Evolutionary conservation across 106 monocot species (phyloP).

Genomic region (Apostasia shenzhenica): DNA sequence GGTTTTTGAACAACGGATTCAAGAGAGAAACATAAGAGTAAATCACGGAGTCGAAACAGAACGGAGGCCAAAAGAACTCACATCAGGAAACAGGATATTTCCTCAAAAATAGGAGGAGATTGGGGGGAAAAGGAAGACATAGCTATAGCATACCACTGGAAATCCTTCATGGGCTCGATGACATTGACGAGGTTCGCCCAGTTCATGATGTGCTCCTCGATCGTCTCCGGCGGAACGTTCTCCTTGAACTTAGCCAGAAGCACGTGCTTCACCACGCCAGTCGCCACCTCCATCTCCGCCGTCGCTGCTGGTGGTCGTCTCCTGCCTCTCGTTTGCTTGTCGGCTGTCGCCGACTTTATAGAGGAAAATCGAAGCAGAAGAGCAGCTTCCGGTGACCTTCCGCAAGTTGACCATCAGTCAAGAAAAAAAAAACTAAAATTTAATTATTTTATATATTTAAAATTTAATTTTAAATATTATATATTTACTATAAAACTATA

Average conservation of each 20-base stretch:
- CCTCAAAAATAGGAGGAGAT: neutral
- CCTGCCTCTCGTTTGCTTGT: neutral
- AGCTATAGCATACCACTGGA: slow-evolving; percentile 43
- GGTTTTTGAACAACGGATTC: too few relatives aligned
- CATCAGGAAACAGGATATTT: too few relatives aligned
- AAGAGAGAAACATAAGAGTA: too few relatives aligned
- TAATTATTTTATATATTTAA: too few relatives aligned
- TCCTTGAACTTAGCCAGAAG: slow-evolving; percentile 77
- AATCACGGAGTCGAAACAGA: neutral
- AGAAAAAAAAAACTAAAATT: too few relatives aligned
- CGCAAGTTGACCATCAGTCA: too few relatives aligned
- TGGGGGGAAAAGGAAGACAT: neutral
- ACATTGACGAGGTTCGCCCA: slow-evolving; percentile 55
- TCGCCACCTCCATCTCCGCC: slow-evolving; percentile 19
- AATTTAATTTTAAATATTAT: too few relatives aligned
- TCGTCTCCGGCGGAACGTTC: slow-evolving; percentile 37
- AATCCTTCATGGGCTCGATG: slow-evolving; percentile 65
- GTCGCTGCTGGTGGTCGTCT: neutral
- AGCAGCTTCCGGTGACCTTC: too few relatives aligned
- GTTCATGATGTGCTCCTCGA: slow-evolving; percentile 56
- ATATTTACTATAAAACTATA: too few relatives aligned
- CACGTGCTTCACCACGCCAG: slow-evolving; percentile 65
- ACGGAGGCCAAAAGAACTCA: neutral
- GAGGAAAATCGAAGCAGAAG: too few relatives aligned
- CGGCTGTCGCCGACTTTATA: too few relatives aligned